Percentiles rank a stretch among this genome's conserved stretches.
These are phyloP conservation scores for Aquilaria agallochum DNA, from an alignment of 441 rosid genomes.

Conservation along the genomic window DNA sequence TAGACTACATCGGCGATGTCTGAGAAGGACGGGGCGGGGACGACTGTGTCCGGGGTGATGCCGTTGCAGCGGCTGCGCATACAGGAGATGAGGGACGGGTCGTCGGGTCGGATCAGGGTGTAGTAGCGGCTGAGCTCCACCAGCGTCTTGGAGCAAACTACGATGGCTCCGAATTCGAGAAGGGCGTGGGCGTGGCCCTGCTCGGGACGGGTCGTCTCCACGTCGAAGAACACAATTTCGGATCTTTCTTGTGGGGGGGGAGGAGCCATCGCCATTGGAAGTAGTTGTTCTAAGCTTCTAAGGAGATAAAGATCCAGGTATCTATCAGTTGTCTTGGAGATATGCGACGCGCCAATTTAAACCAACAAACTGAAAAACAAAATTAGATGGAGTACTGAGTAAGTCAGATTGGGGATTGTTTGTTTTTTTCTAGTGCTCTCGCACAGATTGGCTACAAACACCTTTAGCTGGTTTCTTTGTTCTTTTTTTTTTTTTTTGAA, in stretches of 20 bases:
- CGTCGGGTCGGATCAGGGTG: slow-evolving; percentile 68
- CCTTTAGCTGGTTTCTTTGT: no score
- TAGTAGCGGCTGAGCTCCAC: slow-evolving; percentile 65
- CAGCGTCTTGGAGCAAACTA: slow-evolving; percentile 76
- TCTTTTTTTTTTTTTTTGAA: no score
- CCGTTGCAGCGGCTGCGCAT: slow-evolving; percentile 66
- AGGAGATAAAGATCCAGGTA: no score
- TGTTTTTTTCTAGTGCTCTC: no score
- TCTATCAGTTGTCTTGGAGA: no score
- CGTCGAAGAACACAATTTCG: slow-evolving; percentile 85
- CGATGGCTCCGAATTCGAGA: slow-evolving; percentile 87
- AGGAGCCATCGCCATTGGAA: background rate
- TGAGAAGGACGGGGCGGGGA: slow-evolving; percentile 53
- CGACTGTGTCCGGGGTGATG: slow-evolving; percentile 49
- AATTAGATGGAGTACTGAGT: no score
- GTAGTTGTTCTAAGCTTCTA: no score
- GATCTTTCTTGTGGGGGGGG: slow-evolving; percentile 26
- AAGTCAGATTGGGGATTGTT: no score
- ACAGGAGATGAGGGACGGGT: slow-evolving; percentile 51
- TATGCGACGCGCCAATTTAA: no score
- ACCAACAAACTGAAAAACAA: no score
- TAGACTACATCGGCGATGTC: slow-evolving; percentile 72
- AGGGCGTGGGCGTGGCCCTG: slow-evolving; percentile 43
- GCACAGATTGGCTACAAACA: no score
- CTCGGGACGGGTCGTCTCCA: slow-evolving; percentile 78